Percentiles rank a stretch among this genome's conserved stretches.
phyloP scores from a whole-genome alignment of 176 grass and related monocot species.

The Calamus simplicifolius region DNA sequence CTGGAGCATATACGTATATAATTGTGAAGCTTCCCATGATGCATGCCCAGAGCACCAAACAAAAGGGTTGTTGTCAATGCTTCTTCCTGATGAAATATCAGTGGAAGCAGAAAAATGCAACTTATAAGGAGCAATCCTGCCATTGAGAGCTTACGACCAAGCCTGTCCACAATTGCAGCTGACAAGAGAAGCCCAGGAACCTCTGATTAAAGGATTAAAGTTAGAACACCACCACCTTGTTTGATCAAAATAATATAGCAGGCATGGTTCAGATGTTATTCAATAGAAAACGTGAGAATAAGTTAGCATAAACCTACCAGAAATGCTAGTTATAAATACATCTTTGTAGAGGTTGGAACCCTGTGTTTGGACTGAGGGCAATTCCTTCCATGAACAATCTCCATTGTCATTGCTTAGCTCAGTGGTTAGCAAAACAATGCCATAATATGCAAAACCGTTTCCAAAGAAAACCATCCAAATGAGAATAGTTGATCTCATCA shows the following conservation, averaged over 20 bases:
- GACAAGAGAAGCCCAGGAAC: slow-evolving; percentile 79
- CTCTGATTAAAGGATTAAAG: slow-evolving; percentile 49
- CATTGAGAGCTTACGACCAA: slow-evolving; percentile 88
- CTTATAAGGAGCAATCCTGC: slow-evolving; percentile 79
- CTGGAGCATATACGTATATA: slow-evolving; percentile 91
- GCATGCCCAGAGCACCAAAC: slow-evolving; percentile 79
- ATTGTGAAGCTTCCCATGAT: slow-evolving; percentile 85
- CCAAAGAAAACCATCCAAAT: slow-evolving; percentile 97
- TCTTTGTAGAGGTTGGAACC: slow-evolving; percentile 67
- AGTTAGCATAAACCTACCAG: slow-evolving; percentile 37
- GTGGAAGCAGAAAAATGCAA: slow-evolving; percentile 66
- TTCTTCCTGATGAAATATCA: slow-evolving; percentile 63
- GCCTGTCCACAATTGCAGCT: slow-evolving; percentile 64
- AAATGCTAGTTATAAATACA: slow-evolving; percentile 93
- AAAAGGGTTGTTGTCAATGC: slow-evolving; percentile 50
- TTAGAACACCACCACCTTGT: background rate
- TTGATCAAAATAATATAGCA: too few relatives aligned
- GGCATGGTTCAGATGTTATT: too few relatives aligned
- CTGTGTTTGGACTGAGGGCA: slow-evolving; percentile 42
- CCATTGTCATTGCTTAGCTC: slow-evolving; percentile 77
- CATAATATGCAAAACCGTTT: slow-evolving; percentile 93
- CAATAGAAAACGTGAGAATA: background rate
- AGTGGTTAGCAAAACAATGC: slow-evolving; percentile 89
- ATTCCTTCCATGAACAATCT: slow-evolving; percentile 48
- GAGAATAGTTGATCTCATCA: slow-evolving; percentile 76